phyloP scores from a whole-genome alignment of 805 yeast species.

The Nakazawaea molendinolei region DNA sequence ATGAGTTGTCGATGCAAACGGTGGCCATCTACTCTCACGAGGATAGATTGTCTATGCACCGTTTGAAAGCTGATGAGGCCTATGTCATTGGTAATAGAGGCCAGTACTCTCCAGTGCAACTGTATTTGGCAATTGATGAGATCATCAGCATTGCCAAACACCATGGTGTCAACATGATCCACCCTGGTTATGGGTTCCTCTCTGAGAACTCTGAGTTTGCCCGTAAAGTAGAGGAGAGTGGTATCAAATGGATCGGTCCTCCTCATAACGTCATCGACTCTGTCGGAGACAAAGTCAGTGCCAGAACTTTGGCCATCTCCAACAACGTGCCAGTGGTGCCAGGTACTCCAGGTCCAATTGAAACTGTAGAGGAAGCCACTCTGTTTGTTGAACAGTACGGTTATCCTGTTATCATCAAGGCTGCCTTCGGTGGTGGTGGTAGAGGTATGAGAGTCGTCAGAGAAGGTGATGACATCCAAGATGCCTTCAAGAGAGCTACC shows the following conservation, averaged over 20 bases:
- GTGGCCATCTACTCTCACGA: slow-evolving; percentile 97
- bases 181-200: slow-evolving; percentile 88
- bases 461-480: slow-evolving; percentile 88
- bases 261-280: slow-evolving; percentile 80
- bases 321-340: slow-evolving; percentile 92
- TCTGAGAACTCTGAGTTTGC: slow-evolving; percentile 94
- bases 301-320: slow-evolving; percentile 76
- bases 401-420: slow-evolving; percentile 94
- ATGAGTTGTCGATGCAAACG: slow-evolving; percentile 93
- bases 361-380: slow-evolving; percentile 66
- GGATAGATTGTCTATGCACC: slow-evolving; percentile 90
- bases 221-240: slow-evolving; percentile 79
- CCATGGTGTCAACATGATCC: slow-evolving; percentile 79
- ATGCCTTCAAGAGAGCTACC: slow-evolving; percentile 89
- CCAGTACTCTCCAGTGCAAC: slow-evolving; percentile 91
- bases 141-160: slow-evolving; percentile 78
- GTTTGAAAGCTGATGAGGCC: slow-evolving; percentile 90
- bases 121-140: slow-evolving; percentile 92
- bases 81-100: slow-evolving; percentile 88
- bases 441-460: slow-evolving; percentile 99
- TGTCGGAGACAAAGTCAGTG: slow-evolving; percentile 96
- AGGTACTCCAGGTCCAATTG: slow-evolving; percentile 97
- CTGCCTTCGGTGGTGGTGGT: slow-evolving; percentile 99
- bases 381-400: slow-evolving; percentile 81
- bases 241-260: slow-evolving; percentile 96